phyloP scores from a whole-genome alignment of 1,284 basidiomycete species.

The Phylloboletellus chloephorus region DNA sequence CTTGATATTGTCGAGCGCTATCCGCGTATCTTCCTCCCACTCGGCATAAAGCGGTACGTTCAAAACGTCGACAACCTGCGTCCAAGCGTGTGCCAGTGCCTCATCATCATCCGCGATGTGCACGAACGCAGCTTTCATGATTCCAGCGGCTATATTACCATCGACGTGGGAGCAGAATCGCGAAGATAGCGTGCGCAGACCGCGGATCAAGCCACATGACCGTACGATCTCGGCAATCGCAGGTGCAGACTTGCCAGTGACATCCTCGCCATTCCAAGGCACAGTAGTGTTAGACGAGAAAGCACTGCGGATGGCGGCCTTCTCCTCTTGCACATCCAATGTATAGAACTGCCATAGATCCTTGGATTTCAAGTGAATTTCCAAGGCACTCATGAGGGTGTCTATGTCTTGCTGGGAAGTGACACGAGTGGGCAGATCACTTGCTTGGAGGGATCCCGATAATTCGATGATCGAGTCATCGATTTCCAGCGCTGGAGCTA shows the following conservation, averaged over 20 bases:
- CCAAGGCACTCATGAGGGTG: slow-evolving; percentile 58
- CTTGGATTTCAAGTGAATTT: slow-evolving; percentile 54
- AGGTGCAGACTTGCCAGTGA: slow-evolving; percentile 55
- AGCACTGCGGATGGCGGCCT: slow-evolving; percentile 47
- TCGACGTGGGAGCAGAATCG: slow-evolving; percentile 68
- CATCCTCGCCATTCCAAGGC: slow-evolving; percentile 52
- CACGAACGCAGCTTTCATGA: slow-evolving; percentile 66
- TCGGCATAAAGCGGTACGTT: slow-evolving; percentile 85
- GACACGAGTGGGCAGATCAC: slow-evolving; percentile 70
- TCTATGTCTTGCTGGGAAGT: slow-evolving; percentile 65
- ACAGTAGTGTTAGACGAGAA: slow-evolving; percentile 41
- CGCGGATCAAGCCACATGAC: slow-evolving; percentile 49
- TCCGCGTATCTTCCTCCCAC: slow-evolving; percentile 77
- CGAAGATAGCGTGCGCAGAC: slow-evolving; percentile 54
- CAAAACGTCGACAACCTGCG: slow-evolving; percentile 72
- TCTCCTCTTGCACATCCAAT: slow-evolving; percentile 64
- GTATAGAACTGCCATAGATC: slow-evolving; percentile 92
- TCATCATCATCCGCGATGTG: slow-evolving; percentile 45
- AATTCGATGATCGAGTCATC: slow-evolving; percentile 82
- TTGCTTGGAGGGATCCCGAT: slow-evolving; percentile 57
- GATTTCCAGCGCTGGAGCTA: slow-evolving; percentile 82
- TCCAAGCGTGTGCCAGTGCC: slow-evolving; percentile 67
- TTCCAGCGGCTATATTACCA: slow-evolving; percentile 55
- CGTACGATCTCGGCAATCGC: slow-evolving; percentile 66
- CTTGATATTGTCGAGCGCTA: slow-evolving; percentile 69